Base-by-base conservation (phyloP, 2,329 filamentous ascomycete genomes). In the Alternaria incomplexa region DNA sequence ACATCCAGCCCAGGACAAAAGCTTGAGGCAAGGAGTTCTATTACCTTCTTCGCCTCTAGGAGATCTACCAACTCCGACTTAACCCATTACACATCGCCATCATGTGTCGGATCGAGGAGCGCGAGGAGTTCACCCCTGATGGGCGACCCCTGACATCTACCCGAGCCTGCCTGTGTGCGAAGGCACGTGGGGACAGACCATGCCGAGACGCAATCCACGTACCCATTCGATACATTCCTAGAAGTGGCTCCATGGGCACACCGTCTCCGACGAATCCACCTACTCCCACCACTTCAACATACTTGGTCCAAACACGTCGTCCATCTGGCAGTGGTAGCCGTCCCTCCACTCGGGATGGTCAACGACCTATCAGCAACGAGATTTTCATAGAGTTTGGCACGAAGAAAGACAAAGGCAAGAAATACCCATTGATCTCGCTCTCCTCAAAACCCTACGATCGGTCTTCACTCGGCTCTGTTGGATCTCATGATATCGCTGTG, bases 61-160 rank as follows among this genome's bases (percentile, higher is more conserved):
- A 20, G 8, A 13, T 17, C 32, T 17, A 40, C 6, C n/a, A n/a
- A 30, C 23, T 25, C 45, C 53, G 20, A 30, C 58, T n/a, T n/a
- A 23, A 17, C 43, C 32, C 20, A 23, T 30, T 20, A 1, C 23
- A 56, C 46, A 40, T 58, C 47, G 47, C 54, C 62, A 67, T 61
- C 23, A 79, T 79, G 77, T 79, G 77, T 58, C 67, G 72, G 43
- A 63, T 79, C 30, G 73, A 78, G 36, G 72, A 77, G 57, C 70
- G 68, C n/a, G 51, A 76, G 52, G 77, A 77, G 60, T 66, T 73
- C 60, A 40, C 58, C 22, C 15, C 65, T 23, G 72, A 77, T 55
- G 77, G 77, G 55, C 62, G 67, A 28, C 67, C 67, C 17, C 64
- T 67, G 20, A 69, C 46, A n/a, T 73, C 73, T 45, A 66, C 76